phyloP scores from a whole-genome alignment of 1,284 basidiomycete species.

The Somion occarium region DNA sequence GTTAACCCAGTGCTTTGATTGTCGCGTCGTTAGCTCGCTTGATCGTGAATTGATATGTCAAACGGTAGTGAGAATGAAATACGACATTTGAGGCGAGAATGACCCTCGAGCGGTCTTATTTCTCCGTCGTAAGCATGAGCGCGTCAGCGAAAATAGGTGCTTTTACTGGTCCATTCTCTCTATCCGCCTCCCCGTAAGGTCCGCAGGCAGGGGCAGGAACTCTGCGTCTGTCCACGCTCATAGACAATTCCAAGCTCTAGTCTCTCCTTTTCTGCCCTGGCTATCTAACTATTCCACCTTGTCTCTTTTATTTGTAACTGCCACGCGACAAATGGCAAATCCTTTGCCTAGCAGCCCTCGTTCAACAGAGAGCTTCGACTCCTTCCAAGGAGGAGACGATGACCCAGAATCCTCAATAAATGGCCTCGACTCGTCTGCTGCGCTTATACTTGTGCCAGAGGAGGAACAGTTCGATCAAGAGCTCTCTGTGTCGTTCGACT shows the following conservation, averaged over 20 bases:
- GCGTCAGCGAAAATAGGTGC: not conserved
- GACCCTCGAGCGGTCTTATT: not conserved
- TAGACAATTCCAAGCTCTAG: conserved; percentile 3
- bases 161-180: not conserved
- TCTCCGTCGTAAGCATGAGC: not conserved
- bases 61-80: not conserved
- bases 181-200: not conserved
- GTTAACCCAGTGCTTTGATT: not conserved
- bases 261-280: not conserved
- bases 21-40: no score
- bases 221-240: conserved; percentile 4
- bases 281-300: not conserved
- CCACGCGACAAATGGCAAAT: no score
- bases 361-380: conserved; percentile 21
- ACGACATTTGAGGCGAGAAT: not conserved
- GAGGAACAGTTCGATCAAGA: conserved; percentile 19
- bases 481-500: conserved; percentile 34
- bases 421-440: conserved; percentile 36
- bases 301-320: no score
- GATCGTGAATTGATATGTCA: no score
- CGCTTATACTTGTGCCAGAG: conserved; percentile 57
- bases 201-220: conserved; percentile 1
- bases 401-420: conserved; percentile 12
- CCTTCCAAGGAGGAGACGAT: conserved; percentile 10
- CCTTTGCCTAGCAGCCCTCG: conserved; percentile 15